Conservation (phyloP, 805 yeast genomes). For the Grigorovia yakushimaensis region DNA sequence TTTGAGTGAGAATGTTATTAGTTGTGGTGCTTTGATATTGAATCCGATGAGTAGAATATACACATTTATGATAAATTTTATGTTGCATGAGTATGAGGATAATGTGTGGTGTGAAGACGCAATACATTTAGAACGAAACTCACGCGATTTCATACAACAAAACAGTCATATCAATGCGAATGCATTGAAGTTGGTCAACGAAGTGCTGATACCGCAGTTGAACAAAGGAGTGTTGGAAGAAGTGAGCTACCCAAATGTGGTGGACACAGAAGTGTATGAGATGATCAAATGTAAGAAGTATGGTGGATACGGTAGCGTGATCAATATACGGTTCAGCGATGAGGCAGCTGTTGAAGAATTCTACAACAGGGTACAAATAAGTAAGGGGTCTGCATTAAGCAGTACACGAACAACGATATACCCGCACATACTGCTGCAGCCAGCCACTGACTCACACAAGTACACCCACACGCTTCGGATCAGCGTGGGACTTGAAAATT, state of each 20-base stretch:
- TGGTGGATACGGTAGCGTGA: constrained; percentile 86
- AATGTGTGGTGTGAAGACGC: constrained; percentile 89
- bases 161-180: constrained; percentile 44
- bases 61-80: constrained; percentile 28
- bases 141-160: constrained; percentile 74
- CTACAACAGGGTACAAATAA: constrained; percentile 42
- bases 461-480: constrained; percentile 64
- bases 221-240: constrained; percentile 52
- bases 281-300: constrained; percentile 44
- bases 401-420: constrained; percentile 38
- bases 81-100: constrained; percentile 55
- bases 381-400: constrained; percentile 84
- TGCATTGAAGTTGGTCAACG: constrained; percentile 41
- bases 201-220: constrained; percentile 34
- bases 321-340: constrained; percentile 61
- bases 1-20: background rate
- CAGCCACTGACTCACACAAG: constrained; percentile 56
- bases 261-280: constrained; percentile 41
- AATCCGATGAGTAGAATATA: constrained; percentile 56
- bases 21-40: constrained; percentile 61
- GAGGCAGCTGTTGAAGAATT: constrained; percentile 60
- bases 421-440: constrained; percentile 32
- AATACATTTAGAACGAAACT: constrained; percentile 80
- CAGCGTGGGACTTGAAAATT: constrained; percentile 78
- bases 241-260: constrained; percentile 50